A percentile compares a stretch with the other conserved stretches of the same genome.
Conservation (phyloP, 345 rosid species). For the Geranium brycei region DNA sequence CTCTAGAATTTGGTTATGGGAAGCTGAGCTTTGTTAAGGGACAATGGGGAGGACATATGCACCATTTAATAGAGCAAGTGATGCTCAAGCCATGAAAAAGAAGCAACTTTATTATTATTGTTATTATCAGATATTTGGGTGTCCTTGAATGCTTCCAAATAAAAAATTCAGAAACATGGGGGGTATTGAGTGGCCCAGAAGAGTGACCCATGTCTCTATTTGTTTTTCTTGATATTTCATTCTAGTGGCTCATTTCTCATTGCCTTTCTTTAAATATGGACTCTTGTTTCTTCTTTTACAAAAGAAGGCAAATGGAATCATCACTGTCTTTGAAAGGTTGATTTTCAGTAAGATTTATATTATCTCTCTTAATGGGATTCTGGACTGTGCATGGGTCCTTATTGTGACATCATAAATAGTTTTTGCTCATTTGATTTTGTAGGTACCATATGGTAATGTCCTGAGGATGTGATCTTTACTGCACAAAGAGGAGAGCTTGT, state of each 20-base stretch:
- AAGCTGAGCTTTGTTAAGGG: neutral
- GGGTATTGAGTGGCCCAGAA: conserved; percentile 3
- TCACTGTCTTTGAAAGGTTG: neutral
- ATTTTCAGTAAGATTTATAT: conserved; percentile 1
- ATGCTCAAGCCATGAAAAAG: neutral
- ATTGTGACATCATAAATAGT: neutral
- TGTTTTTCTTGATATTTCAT: conserved; percentile 1
- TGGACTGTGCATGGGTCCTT: neutral
- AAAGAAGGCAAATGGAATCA: neutral
- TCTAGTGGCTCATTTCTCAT: neutral
- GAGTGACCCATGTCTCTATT: conserved; percentile 4
- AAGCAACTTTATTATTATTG: neutral
- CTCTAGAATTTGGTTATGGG: conserved; percentile 4
- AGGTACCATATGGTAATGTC: too few relatives aligned
- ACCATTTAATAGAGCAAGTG: neutral
- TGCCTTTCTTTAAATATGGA: neutral
- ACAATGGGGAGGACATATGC: conserved; percentile 2
- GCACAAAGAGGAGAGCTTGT: too few relatives aligned
- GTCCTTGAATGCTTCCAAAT: conserved; percentile 4
- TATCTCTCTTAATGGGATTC: neutral
- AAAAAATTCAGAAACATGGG: neutral
- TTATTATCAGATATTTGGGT: neutral
- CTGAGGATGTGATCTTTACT: too few relatives aligned
- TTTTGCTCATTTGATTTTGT: too few relatives aligned
- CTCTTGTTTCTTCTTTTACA: conserved; percentile 6